Evolutionary conservation across 2,329 filamentous ascomycete genomes (phyloP), one percentile per base, ranked within the genome.

Genomic region (Talaromyces sp.): DNA sequence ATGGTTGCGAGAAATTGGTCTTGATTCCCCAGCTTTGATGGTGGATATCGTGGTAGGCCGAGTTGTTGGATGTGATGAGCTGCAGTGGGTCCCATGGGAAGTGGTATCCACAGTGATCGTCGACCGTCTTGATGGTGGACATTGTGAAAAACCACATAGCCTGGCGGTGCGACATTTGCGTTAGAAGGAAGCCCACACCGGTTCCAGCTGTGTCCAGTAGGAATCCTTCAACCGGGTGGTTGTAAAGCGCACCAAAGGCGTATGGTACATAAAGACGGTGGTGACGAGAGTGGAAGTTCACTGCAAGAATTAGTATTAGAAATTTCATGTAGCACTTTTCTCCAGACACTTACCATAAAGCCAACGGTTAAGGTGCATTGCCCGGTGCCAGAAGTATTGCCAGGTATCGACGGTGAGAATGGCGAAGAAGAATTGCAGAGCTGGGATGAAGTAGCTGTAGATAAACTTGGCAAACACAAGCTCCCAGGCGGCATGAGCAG

Each of bases 11-110:
- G 61, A 78, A 81, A 64, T 80, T 79, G 56, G 78, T 81, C 71
- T 98, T 99, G 83, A 99, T 96, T 61, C 95, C 95, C 93, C 93
- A 98, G 77, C 91, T 96, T 78, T 99, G 95, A 78, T 99, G 95
- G 77, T 99, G 95, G 62, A 99, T 93, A 72, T 99, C 95, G 73
- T 99, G 95, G 77, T 98, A 99, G 39, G 88, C 89, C 28, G 95
- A 93, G 69, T 98, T 97, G 82, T 99, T 98, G 74, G 90, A 90
- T 52, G 93, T 96, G 64, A 98, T 83, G 72, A 89, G 88, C 81
- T 97, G 93, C 59, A 98, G 81, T 2, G 93, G 93, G 75, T 99
- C 95, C 86, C 90, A 98, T 1, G 95, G 95, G 64, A 99, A 88
- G n/a, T 87, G 83, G 73, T 98, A 99, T 66, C 95, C 95, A 76